A percentile compares a stretch with the other conserved stretches of the same genome.
These are phyloP conservation scores for Fusarium brevicatenulatum DNA, from an alignment of 2,329 filamentous ascomycete species.

Conservation along the genomic window DNA sequence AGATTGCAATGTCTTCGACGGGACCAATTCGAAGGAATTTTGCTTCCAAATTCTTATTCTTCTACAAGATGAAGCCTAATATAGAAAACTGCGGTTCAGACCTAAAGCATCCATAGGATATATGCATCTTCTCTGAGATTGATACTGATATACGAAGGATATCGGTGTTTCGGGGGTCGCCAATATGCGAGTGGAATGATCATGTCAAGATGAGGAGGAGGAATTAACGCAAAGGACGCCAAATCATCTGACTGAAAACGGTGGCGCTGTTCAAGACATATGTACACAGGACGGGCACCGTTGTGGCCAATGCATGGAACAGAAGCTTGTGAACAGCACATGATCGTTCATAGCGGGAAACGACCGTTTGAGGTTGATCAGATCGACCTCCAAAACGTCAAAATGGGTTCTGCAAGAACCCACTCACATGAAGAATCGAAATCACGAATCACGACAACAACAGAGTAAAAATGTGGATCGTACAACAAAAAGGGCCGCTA, in stretches of 20 bases:
- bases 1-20: background rate
- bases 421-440: constrained; percentile 29
- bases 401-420: constrained; percentile 2
- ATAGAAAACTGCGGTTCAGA: background rate
- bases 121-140: background rate
- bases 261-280: constrained; percentile 14
- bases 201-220: constrained; percentile 1
- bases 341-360: constrained; percentile 23
- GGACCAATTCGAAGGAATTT: background rate
- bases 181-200: constrained; percentile 14
- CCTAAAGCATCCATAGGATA: background rate
- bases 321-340: constrained; percentile 31
- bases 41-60: background rate
- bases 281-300: constrained; percentile 18
- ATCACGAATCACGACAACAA: constrained; percentile 39
- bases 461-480: constrained; percentile 8
- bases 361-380: constrained; percentile 17
- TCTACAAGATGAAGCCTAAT: background rate
- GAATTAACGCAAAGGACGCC: constrained; percentile 2
- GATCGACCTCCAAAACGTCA: constrained; percentile 5
- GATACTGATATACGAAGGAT: background rate
- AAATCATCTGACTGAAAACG: constrained; percentile 38
- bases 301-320: constrained; percentile 15
- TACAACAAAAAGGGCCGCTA: constrained; percentile 9
- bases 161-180: constrained; percentile 14